Evolutionary conservation across 108 stramenopile genomes (phyloP).

Genomic region (Stephanodiscus minutulus): DNA sequence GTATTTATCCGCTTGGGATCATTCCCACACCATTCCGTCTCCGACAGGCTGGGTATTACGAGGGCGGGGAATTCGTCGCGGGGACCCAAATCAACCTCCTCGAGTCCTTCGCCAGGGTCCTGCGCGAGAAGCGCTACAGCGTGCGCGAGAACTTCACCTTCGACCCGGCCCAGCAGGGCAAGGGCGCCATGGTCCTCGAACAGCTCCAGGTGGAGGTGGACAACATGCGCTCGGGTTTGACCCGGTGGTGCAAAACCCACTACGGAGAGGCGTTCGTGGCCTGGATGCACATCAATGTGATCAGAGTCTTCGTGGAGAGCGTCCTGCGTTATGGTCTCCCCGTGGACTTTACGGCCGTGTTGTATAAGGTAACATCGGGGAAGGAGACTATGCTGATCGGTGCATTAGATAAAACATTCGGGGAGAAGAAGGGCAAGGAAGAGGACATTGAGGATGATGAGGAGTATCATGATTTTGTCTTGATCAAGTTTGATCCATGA

Average conservation of each 20-base stretch:
- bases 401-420: constrained; percentile 80
- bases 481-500: constrained; percentile 90
- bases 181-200: constrained; percentile 77
- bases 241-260: constrained; percentile 97
- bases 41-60: constrained; percentile 81
- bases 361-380: constrained; percentile 82
- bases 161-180: constrained; percentile 80
- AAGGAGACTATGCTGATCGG: constrained; percentile 69
- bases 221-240: constrained; percentile 83
- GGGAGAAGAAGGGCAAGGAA: constrained; percentile 43
- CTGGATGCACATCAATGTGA: constrained; percentile 98
- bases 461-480: constrained; percentile 88
- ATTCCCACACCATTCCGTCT: not conserved
- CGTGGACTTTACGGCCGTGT: constrained; percentile 91
- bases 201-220: constrained; percentile 88
- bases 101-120: constrained; percentile 80
- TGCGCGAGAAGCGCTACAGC: constrained; percentile 90
- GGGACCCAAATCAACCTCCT: constrained; percentile 89
- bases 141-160: constrained; percentile 84
- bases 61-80: constrained; percentile 84
- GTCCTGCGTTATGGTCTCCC: constrained; percentile 97
- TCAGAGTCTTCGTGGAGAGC: constrained; percentile 96
- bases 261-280: constrained; percentile 96
- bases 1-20: not conserved
- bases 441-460: constrained; percentile 59